Percentiles rank a stretch among this genome's conserved stretches.
phyloP scores from a whole-genome alignment of 1,284 basidiomycete species.

The Phylloporus sp. region DNA sequence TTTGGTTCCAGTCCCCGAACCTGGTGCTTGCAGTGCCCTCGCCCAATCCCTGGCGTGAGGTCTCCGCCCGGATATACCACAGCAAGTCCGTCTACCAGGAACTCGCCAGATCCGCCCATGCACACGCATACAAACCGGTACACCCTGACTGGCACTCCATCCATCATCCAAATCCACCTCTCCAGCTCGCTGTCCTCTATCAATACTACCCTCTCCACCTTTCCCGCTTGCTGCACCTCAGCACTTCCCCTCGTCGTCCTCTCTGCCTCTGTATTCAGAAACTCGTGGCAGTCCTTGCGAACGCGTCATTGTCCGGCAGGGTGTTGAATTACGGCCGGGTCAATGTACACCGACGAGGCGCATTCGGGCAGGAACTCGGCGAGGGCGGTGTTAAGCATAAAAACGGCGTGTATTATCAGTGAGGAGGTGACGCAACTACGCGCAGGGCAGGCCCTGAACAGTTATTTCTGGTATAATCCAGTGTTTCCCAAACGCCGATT shows the following conservation, averaged over 20 bases:
- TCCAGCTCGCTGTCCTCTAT: slow-evolving; percentile 84
- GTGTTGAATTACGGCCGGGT: slow-evolving; percentile 89
- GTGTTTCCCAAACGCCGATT: too few species aligned
- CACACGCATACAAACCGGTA: background rate
- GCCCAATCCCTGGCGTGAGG: background rate
- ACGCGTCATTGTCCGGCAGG: slow-evolving; percentile 87
- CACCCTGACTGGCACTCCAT: slow-evolving; percentile 63
- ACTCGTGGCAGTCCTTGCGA: slow-evolving; percentile 84
- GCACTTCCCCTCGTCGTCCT: slow-evolving; percentile 36
- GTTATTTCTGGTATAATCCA: too few species aligned
- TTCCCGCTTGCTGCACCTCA: slow-evolving; percentile 39
- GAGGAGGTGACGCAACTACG: too few species aligned
- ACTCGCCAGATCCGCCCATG: background rate
- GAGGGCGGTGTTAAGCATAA: slow-evolving; percentile 91
- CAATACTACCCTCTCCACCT: slow-evolving; percentile 73
- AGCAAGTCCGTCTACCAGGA: slow-evolving; percentile 15
- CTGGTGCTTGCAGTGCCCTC: background rate
- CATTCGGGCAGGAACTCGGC: slow-evolving; percentile 97
- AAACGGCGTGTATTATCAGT: slow-evolving; percentile 75
- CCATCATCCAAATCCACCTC: slow-evolving; percentile 67
- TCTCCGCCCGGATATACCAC: slow-evolving; percentile 2
- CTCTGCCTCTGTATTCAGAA: slow-evolving; percentile 78
- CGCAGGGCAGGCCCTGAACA: too few species aligned
- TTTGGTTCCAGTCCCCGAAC: background rate
- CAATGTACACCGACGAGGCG: slow-evolving; percentile 86